Percentiles rank a stretch among this genome's conserved stretches.
Conservation (phyloP, 495 filamentous ascomycete genomes). For the Tuber microsphaerosporum region DNA sequence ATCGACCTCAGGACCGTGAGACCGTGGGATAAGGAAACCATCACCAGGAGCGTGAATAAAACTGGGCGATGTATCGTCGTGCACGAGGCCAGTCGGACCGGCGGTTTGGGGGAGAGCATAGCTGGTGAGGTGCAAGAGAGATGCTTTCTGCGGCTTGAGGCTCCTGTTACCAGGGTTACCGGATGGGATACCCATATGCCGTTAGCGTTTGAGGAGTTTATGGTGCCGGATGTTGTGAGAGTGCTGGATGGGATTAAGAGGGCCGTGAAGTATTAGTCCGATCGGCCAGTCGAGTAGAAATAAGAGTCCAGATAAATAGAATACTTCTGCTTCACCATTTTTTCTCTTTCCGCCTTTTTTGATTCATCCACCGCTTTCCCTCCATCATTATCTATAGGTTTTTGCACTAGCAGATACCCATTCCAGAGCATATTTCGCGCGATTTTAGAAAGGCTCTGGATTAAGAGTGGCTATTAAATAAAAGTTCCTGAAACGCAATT, state of each 20-base stretch:
- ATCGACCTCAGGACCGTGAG: conserved; percentile 89
- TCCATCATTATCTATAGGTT: neutral
- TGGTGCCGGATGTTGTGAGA: conserved; percentile 77
- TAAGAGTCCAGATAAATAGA: neutral
- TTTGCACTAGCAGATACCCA: neutral
- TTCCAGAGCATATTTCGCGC: neutral
- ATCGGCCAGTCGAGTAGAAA: neutral
- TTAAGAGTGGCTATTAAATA: neutral
- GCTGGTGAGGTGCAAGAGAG: conserved; percentile 84
- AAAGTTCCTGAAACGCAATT: no score
- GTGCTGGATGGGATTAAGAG: conserved; percentile 61
- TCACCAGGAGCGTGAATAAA: conserved; percentile 77
- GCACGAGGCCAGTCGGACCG: conserved; percentile 93
- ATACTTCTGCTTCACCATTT: neutral
- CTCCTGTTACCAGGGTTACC: conserved; percentile 83
- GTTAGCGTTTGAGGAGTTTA: conserved; percentile 75
- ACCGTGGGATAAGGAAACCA: conserved; percentile 84
- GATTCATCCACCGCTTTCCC: neutral
- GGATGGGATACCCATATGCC: conserved; percentile 88
- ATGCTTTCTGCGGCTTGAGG: conserved; percentile 80
- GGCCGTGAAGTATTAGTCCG: conserved; percentile 51
- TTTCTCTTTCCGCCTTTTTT: neutral
- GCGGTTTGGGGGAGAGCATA: conserved; percentile 86
- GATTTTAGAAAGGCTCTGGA: neutral
- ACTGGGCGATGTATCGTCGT: conserved; percentile 88